Evolutionary conservation across 208 protist genomes (phyloP).

Genomic region (Zelonia costaricensis): DNA sequence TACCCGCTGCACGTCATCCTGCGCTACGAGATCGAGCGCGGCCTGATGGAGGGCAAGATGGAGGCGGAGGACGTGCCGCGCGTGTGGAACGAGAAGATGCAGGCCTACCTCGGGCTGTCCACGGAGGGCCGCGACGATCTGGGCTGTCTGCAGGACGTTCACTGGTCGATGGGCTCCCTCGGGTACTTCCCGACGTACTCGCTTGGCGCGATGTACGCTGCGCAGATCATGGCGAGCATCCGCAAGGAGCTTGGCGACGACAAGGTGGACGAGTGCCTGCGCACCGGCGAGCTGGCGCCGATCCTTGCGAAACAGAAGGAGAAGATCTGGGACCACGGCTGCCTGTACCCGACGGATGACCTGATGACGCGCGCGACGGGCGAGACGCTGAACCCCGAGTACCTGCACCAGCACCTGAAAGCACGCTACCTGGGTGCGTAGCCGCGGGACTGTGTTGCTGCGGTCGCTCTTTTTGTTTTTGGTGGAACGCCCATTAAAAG

Average conservation of each 20-base stretch:
- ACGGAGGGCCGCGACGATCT: constrained; percentile 69
- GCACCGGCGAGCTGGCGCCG: constrained; percentile 52
- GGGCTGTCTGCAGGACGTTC: constrained; percentile 89
- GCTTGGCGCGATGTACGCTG: constrained; percentile 82
- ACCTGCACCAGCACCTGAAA: constrained; percentile 80
- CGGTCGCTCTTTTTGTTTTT: too few relatives aligned
- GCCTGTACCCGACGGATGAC: constrained; percentile 63
- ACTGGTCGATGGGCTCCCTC: constrained; percentile 76
- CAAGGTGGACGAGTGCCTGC: constrained; percentile 50
- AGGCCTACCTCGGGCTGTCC: constrained; percentile 80
- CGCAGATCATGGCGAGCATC: constrained; percentile 79
- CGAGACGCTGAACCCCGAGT: constrained; percentile 72
- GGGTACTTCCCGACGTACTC: constrained; percentile 92
- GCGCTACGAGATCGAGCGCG: constrained; percentile 89
- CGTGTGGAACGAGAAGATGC: constrained; percentile 88
- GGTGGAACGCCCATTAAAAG: too few relatives aligned
- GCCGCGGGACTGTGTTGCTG: not conserved
- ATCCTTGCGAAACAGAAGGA: constrained; percentile 66
- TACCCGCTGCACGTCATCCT: constrained; percentile 92
- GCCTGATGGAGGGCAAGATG: constrained; percentile 78
- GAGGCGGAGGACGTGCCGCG: constrained; percentile 77
- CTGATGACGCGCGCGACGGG: constrained; percentile 75
- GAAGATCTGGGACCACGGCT: constrained; percentile 74
- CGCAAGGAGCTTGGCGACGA: constrained; percentile 64
- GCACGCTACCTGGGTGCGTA: constrained; percentile 58